Evolutionary conservation across 2,329 filamentous ascomycete genomes (phyloP).

Genomic region (Phaeosphaeria sp.): DNA sequence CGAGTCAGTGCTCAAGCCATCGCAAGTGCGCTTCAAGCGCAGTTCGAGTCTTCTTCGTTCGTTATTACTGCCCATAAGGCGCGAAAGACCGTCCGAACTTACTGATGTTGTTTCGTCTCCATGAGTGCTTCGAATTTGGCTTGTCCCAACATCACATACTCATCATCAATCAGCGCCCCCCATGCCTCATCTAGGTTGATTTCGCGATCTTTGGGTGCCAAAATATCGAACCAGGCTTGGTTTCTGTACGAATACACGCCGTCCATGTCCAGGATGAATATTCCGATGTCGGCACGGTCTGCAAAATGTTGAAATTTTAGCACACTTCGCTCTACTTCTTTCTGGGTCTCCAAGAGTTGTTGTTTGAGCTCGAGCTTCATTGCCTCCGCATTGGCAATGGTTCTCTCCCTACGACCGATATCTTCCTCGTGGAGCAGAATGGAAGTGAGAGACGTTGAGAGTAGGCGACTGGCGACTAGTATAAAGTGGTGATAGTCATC

Average conservation of each 20-base stretch:
- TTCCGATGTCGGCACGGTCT: constrained; percentile 43
- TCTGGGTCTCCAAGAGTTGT: constrained; percentile 17
- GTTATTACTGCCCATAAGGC: neutral
- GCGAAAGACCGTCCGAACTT: neutral
- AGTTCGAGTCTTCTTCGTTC: constrained; percentile 40
- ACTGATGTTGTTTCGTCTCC: constrained; percentile 28
- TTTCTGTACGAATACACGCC: constrained; percentile 49
- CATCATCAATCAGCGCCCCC: constrained; percentile 23
- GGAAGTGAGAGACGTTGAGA: constrained; percentile 49
- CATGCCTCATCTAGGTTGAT: constrained; percentile 28
- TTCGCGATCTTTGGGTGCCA: constrained; percentile 19
- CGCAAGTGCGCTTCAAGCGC: constrained; percentile 47
- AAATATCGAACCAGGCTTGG: constrained; percentile 47
- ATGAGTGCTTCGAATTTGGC: constrained; percentile 20
- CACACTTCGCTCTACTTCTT: constrained; percentile 36
- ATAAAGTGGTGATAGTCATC: constrained; percentile 50
- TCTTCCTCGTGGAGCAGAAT: constrained; percentile 50
- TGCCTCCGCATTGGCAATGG: constrained; percentile 28
- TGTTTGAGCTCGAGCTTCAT: constrained; percentile 11
- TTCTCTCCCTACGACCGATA: constrained; percentile 44
- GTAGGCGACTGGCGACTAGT: constrained; percentile 41
- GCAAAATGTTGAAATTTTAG: constrained; percentile 46
- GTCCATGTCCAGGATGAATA: constrained; percentile 44
- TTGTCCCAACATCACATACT: constrained; percentile 15
- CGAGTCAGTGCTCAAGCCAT: constrained; percentile 4